A percentile compares a stretch with the other conserved stretches of the same genome.
Conservation (phyloP, 352 stramenopile species). For the Nothophytophthora sp. region DNA sequence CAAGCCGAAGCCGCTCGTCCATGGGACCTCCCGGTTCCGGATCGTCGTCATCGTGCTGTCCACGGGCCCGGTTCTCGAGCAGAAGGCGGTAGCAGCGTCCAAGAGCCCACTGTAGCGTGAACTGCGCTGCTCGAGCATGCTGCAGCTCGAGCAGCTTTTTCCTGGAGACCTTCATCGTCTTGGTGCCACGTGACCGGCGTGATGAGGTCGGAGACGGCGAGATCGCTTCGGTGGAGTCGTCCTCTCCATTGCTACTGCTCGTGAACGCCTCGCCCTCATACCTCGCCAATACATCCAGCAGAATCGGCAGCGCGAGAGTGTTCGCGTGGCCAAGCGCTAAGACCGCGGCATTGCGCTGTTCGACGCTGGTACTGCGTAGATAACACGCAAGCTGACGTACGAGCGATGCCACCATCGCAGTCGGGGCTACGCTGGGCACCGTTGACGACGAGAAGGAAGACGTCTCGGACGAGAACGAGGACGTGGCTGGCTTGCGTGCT, state of each 20-base stretch:
- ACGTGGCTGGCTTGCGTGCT: constrained; percentile 17
- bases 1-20: constrained; percentile 15
- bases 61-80: constrained; percentile 26
- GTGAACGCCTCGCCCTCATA: constrained; percentile 60
- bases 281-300: constrained; percentile 54
- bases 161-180: constrained; percentile 11
- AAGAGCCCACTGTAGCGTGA: constrained; percentile 60
- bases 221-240: constrained; percentile 4
- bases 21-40: constrained; percentile 9
- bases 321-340: constrained; percentile 52
- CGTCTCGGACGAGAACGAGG: constrained; percentile 16
- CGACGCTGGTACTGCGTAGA: constrained; percentile 51
- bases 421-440: constrained; percentile 16
- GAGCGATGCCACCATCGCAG: constrained; percentile 37
- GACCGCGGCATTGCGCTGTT: constrained; percentile 57
- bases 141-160: constrained; percentile 24
- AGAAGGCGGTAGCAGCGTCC: constrained; percentile 55
- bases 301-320: constrained; percentile 27
- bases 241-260: constrained; percentile 7
- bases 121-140: constrained; percentile 20
- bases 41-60: constrained; percentile 5
- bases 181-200: constrained; percentile 7
- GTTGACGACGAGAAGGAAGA: constrained; percentile 11
- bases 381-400: constrained; percentile 57
- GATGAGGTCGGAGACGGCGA: constrained; percentile 1